These are phyloP conservation scores for Ceratobasidium sp. DNA, from an alignment of 1,284 basidiomycete species.

Conservation along the genomic window DNA sequence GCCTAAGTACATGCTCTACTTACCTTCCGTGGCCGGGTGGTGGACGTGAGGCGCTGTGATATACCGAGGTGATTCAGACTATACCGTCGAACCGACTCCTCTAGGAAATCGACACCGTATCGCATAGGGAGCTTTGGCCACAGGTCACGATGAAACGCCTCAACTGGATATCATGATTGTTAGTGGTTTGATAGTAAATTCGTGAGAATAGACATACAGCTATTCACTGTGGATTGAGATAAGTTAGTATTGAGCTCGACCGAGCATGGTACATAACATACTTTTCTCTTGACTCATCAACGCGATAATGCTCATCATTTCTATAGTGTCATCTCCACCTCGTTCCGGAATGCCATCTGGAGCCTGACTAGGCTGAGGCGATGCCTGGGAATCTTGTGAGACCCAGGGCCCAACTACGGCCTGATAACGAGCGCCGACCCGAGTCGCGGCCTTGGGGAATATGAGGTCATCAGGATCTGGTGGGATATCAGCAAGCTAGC, in stretches of 20 bases:
- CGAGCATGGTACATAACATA: conserved; percentile 53
- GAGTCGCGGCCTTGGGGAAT: conserved; percentile 89
- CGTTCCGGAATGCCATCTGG: conserved; percentile 61
- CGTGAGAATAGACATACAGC: conserved; percentile 10
- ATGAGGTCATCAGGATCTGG: conserved; percentile 93
- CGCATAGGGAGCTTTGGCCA: conserved; percentile 52
- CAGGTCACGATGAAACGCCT: conserved; percentile 35
- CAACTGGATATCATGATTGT: too few species aligned
- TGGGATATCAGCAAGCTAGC: conserved; percentile 45
- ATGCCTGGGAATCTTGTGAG: background rate
- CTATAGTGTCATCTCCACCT: conserved; percentile 78
- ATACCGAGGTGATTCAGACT: conserved; percentile 64
- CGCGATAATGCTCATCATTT: conserved; percentile 71
- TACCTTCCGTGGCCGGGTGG: conserved; percentile 45
- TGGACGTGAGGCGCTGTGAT: conserved; percentile 1
- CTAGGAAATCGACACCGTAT: conserved; percentile 78
- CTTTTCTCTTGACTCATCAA: conserved; percentile 72
- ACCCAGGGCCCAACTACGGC: conserved; percentile 50
- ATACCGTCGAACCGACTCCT: conserved; percentile 73
- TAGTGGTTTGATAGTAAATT: background rate
- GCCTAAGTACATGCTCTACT: background rate
- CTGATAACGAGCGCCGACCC: conserved; percentile 89
- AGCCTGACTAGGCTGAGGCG: conserved; percentile 22
- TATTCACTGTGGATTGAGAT: background rate
- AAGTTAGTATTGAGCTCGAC: background rate